Base-by-base conservation (phyloP, 805 yeast species). In the Kuraishia piskuri region DNA sequence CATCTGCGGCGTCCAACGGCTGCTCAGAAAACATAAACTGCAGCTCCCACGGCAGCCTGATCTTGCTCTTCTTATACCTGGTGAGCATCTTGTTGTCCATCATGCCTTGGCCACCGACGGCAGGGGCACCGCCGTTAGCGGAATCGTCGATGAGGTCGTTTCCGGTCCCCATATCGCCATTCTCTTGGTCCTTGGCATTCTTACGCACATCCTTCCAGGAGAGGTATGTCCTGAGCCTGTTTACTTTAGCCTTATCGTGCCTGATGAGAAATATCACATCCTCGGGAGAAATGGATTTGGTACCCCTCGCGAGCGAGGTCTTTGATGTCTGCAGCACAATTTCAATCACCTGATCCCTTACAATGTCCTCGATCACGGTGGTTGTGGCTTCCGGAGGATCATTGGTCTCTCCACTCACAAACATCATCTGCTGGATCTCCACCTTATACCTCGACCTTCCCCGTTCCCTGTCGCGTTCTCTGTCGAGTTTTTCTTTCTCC, bases 361-460 rank as follows among this genome's bases (percentile, higher is more conserved):
- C 98, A 49, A 94, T 90, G 64, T 94, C 98, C 65, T 94, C 99
- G 47, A 92, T 90, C 52, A 94, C 70, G n/a, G 92, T 83, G 0
- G 97, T 88, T 0, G 97, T 89, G 58, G 88, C 96, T 17, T 86
- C 78, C 0, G 97, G 96, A 1, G 98, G 95, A 62, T 94, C 99
- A 59, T 88, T 88, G 0, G 94, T 82, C 66, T 94, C 98, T 2
- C 99, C 99, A 53, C 86, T 79, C 53, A 94, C 99, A 74, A 94
- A 94, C 99, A 94, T 94, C 99, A 94, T 94, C 73, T 88, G 94
- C 69, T 94, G 99, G 62, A 94, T 94, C 72, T 94, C 99, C 44
- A 88, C 80, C 54, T 96, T 76, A 68, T 92, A 94, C 64, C 85
- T 83, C 71, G 88, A 84, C 65, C 82, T 82, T 53, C 58, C 51